Conservation (phyloP, 495 filamentous ascomycete species). For the Penicillium arizonense region DNA sequence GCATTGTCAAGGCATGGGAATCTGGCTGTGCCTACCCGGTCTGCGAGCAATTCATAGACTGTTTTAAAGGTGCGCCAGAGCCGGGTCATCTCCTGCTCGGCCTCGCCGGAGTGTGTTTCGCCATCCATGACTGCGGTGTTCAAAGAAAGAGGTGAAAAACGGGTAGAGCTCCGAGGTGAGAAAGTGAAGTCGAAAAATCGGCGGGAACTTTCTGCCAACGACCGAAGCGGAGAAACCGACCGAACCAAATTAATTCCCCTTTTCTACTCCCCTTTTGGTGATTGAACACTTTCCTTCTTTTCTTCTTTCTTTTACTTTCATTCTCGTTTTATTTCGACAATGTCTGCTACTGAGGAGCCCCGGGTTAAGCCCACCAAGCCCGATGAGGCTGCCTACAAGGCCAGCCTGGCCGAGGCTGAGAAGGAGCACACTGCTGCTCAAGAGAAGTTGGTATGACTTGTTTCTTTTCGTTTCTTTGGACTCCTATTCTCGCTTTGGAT, state of each 20-base stretch:
- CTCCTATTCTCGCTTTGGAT: not conserved
- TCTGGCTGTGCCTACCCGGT: constrained; percentile 56
- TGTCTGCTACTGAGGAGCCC: constrained; percentile 45
- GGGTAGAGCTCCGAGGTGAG: constrained; percentile 9
- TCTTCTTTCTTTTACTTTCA: constrained; percentile 10
- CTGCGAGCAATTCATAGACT: constrained; percentile 81
- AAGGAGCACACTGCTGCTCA: constrained; percentile 75
- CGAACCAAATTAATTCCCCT: constrained; percentile 30
- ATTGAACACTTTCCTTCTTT: constrained; percentile 13
- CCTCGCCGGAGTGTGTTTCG: constrained; percentile 50
- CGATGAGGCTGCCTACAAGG: constrained; percentile 54
- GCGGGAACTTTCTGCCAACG: constrained; percentile 34
- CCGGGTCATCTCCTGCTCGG: constrained; percentile 65
- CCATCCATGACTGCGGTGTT: constrained; percentile 48
- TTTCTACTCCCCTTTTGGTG: constrained; percentile 22
- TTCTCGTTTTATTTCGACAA: constrained; percentile 22
- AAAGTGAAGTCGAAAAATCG: constrained; percentile 30
- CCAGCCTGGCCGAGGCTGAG: constrained; percentile 69
- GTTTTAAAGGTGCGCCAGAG: constrained; percentile 89
- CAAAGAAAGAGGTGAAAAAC: constrained; percentile 3
- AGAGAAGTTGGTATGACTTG: constrained; percentile 69
- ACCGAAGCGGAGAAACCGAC: constrained; percentile 32
- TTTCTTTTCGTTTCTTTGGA: not conserved
- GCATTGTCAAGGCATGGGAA: constrained; percentile 3
- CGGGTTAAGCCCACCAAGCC: constrained; percentile 56